Conservation (phyloP, 2,329 filamentous ascomycete species). For the Xylogone sp. region DNA sequence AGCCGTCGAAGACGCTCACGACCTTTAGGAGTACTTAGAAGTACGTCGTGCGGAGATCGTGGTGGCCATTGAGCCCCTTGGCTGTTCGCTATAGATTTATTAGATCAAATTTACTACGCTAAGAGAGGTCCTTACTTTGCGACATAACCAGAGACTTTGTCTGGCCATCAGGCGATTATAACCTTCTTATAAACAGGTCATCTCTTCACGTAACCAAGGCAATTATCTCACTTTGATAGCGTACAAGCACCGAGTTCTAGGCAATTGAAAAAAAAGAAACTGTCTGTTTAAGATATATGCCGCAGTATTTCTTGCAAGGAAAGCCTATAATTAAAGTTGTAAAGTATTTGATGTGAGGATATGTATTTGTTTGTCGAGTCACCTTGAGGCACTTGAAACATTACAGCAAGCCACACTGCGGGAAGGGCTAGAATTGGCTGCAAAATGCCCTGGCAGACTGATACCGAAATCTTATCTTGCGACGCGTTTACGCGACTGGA, state of each 20-base stretch:
- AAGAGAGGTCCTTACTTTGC: constrained; percentile 17
- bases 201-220: background rate
- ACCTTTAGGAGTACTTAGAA: constrained; percentile 70
- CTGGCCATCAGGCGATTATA: constrained; percentile 1
- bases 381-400: background rate
- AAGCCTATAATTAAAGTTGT: background rate
- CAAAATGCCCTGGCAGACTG: background rate
- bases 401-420: background rate
- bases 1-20: constrained; percentile 70
- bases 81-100: constrained; percentile 25
- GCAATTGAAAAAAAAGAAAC: too few species aligned
- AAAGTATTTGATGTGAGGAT: background rate
- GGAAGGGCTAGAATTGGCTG: background rate
- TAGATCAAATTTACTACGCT: constrained; percentile 18
- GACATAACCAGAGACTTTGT: constrained; percentile 16
- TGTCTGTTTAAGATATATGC: too few species aligned
- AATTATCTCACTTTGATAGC: background rate
- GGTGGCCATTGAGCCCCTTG: constrained; percentile 57
- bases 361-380: background rate
- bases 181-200: background rate
- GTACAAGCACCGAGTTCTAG: too few species aligned
- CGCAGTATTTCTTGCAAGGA: too few species aligned
- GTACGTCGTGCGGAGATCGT: constrained; percentile 60
- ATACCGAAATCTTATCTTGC: background rate
- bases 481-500: constrained; percentile 5